A percentile compares a stretch with the other conserved stretches of the same genome.
These are phyloP conservation scores for Fusarium caatingaense DNA, from an alignment of 2,329 filamentous ascomycete genomes.

Conservation along the genomic window DNA sequence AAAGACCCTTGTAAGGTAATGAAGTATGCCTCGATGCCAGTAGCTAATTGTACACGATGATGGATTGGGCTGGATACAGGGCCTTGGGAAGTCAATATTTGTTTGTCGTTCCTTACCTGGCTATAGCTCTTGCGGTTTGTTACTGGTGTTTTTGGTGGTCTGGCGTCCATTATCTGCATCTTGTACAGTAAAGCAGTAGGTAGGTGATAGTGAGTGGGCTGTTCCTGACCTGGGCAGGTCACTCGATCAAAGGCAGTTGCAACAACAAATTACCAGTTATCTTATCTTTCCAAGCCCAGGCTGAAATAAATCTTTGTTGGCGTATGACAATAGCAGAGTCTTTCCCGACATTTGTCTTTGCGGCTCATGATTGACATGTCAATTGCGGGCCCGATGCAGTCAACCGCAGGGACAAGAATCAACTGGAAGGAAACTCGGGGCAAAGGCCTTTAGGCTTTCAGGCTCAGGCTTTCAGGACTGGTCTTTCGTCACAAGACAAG, in stretches of 20 bases:
- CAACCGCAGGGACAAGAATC: slow-evolving; percentile 34
- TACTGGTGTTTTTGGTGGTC: slow-evolving; percentile 10
- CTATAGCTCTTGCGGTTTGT: slow-evolving; percentile 13
- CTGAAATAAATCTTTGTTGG: slow-evolving; percentile 24
- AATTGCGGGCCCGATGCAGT: slow-evolving; percentile 38
- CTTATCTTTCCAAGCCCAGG: neutral
- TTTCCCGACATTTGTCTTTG: slow-evolving; percentile 36
- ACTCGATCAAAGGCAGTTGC: slow-evolving; percentile 15
- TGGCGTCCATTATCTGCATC: slow-evolving; percentile 20
- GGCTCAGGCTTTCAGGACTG: neutral
- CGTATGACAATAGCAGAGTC: slow-evolving; percentile 24
- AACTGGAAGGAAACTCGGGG: slow-evolving; percentile 14
- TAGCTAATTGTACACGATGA: neutral
- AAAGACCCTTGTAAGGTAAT: neutral
- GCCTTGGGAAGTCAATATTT: neutral
- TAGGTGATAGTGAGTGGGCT: neutral
- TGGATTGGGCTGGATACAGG: neutral
- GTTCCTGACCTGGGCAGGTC: slow-evolving; percentile 3
- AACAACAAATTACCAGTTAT: slow-evolving; percentile 10
- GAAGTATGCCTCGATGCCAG: neutral
- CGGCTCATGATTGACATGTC: slow-evolving; percentile 39
- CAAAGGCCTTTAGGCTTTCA: neutral
- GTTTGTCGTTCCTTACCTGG: slow-evolving; percentile 21
- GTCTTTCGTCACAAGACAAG: slow-evolving; percentile 1
- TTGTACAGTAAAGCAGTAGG: neutral